Evolutionary conservation across 2,329 filamentous ascomycete species (phyloP).

Genomic region (Aspergillus quadricinctus): DNA sequence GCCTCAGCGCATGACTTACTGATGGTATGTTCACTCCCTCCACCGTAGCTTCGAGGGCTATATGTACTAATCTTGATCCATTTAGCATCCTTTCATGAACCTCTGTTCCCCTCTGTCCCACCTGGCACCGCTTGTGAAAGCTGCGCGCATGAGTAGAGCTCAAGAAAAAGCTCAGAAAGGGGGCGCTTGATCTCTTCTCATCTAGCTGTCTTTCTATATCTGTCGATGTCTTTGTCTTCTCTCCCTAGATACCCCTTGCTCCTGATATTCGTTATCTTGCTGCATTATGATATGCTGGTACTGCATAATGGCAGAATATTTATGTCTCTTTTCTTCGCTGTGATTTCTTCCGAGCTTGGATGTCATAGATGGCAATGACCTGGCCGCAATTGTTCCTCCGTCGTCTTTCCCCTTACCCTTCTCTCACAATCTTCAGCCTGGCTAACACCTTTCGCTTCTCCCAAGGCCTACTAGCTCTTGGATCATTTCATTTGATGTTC

Average conservation of each 20-base stretch:
- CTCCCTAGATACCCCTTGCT: conserved; percentile 23
- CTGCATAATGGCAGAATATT: conserved; percentile 16
- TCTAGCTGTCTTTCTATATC: conserved; percentile 20
- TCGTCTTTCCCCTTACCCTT: neutral
- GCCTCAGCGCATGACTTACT: conserved; percentile 91
- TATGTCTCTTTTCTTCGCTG: conserved; percentile 3
- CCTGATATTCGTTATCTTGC: conserved; percentile 17
- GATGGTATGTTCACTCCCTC: conserved; percentile 60
- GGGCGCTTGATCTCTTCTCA: conserved; percentile 23
- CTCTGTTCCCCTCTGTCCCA: conserved; percentile 68
- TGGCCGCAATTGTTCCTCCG: conserved; percentile 9
- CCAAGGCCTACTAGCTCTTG: neutral
- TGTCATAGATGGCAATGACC: conserved; percentile 24
- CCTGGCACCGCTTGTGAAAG: conserved; percentile 79
- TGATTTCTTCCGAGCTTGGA: conserved; percentile 8
- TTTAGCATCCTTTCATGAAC: conserved; percentile 75
- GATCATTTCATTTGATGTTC: neutral
- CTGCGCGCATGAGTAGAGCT: conserved; percentile 77
- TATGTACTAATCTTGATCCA: conserved; percentile 12
- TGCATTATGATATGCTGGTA: conserved; percentile 14
- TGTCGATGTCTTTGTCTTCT: conserved; percentile 27
- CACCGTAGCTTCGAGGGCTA: neutral
- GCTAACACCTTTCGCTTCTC: neutral
- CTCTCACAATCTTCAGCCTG: conserved; percentile 1
- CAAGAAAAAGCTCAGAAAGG: conserved; percentile 76